These are phyloP conservation scores for Phialophora chinensis DNA, from an alignment of 2,329 filamentous ascomycete genomes.

Conservation along the genomic window DNA sequence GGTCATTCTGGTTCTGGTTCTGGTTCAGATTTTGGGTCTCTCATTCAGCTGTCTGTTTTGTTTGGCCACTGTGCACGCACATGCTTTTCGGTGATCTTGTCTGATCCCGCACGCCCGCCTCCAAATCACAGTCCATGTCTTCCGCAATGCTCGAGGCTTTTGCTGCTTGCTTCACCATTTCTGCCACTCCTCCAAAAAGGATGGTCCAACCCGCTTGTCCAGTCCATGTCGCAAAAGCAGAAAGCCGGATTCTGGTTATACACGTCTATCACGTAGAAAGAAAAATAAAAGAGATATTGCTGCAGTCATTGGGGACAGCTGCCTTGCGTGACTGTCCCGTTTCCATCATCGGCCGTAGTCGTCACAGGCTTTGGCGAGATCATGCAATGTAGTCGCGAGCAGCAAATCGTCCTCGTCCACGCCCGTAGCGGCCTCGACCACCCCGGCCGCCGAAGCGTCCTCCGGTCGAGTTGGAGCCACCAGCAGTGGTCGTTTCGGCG, in stretches of 20 bases:
- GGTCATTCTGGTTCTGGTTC: neutral
- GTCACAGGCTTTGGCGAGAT: slow-evolving; percentile 4
- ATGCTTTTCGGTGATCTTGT: slow-evolving; percentile 3
- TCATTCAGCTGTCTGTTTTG: slow-evolving; percentile 15
- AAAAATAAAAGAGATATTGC: slow-evolving; percentile 18
- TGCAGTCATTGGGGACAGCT: slow-evolving; percentile 8
- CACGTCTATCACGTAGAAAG: slow-evolving; percentile 20
- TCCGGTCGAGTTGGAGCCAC: slow-evolving; percentile 9
- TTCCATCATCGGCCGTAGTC: slow-evolving; percentile 4
- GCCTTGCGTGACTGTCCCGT: neutral
- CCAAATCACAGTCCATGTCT: slow-evolving; percentile 17
- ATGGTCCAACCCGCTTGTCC: neutral
- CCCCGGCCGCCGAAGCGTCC: slow-evolving; percentile 18
- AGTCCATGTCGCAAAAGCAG: slow-evolving; percentile 5
- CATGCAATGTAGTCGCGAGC: slow-evolving; percentile 37
- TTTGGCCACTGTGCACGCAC: neutral
- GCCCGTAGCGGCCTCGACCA: slow-evolving; percentile 29
- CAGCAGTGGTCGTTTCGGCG: neutral
- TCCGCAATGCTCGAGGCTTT: slow-evolving; percentile 9
- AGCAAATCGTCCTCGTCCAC: slow-evolving; percentile 34
- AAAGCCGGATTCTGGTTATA: slow-evolving; percentile 21
- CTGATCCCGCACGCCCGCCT: slow-evolving; percentile 23
- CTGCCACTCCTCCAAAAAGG: neutral
- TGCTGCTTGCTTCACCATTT: slow-evolving; percentile 11
- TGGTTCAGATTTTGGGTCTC: slow-evolving; percentile 13